A percentile compares a stretch with the other conserved stretches of the same genome.
Evolutionary conservation across 1,139 yeast genomes (phyloP).

Genomic region (Suhomyces bribrorum): DNA sequence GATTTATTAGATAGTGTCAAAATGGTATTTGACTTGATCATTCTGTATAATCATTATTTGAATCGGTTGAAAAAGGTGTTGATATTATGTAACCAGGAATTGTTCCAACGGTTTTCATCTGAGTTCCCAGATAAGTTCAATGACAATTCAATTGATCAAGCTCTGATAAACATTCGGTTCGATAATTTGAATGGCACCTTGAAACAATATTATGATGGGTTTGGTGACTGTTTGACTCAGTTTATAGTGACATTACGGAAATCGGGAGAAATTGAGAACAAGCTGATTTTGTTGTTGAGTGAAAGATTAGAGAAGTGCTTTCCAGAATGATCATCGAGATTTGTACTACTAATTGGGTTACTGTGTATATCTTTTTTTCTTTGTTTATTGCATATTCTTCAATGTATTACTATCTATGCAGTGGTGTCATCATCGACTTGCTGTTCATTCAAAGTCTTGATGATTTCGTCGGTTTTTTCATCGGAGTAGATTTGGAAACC

Average conservation of each 20-base stretch:
- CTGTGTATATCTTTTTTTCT: too few species aligned
- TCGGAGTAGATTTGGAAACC: conserved; percentile 90
- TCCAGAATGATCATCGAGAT: conserved; percentile 24
- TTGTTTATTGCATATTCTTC: not conserved
- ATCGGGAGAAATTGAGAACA: conserved; percentile 66
- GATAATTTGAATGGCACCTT: conserved; percentile 50
- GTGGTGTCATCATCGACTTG: conserved; percentile 43
- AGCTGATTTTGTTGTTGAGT: conserved; percentile 53
- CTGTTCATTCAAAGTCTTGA: conserved; percentile 72
- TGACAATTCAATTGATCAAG: conserved; percentile 37
- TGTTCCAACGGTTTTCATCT: conserved; percentile 41
- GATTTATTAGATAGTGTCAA: conserved; percentile 52
- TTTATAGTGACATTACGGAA: conserved; percentile 56
- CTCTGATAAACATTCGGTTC: conserved; percentile 42
- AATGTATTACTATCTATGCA: conserved; percentile 1
- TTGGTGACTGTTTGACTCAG: conserved; percentile 54
- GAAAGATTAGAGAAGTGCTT: conserved; percentile 51
- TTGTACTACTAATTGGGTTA: too few species aligned
- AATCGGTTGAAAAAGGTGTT: conserved; percentile 57
- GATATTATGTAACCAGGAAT: conserved; percentile 50
- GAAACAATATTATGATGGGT: conserved; percentile 53
- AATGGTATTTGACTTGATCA: conserved; percentile 46
- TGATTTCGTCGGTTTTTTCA: conserved; percentile 80
- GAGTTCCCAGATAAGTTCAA: conserved; percentile 44
- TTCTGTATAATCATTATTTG: conserved; percentile 58